A percentile compares a stretch with the other conserved stretches of the same genome.
phyloP scores from a whole-genome alignment of 495 filamentous ascomycete genomes.

The Hypoxylon cercidicola region DNA sequence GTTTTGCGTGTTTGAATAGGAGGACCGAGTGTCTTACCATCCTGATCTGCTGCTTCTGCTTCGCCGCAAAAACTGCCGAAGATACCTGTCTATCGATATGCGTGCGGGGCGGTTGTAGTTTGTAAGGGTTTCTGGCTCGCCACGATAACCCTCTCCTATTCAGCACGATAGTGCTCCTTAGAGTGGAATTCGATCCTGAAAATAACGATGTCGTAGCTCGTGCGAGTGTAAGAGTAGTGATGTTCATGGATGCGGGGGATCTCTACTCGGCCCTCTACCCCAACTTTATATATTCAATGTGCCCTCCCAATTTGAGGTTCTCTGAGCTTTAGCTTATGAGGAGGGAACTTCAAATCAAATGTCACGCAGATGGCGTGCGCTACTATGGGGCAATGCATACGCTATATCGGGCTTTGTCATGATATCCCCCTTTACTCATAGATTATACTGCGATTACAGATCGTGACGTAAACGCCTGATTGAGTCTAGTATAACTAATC shows the following conservation, averaged over 20 bases:
- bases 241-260: conserved; percentile 34
- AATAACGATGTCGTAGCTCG: conserved; percentile 6
- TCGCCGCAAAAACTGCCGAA: neutral
- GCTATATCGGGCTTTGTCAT: conserved; percentile 32
- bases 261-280: conserved; percentile 1
- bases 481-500: conserved; percentile 15
- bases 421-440: conserved; percentile 14
- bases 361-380: conserved; percentile 25
- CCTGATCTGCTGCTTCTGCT: conserved; percentile 19
- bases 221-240: conserved; percentile 7
- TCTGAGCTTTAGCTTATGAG: neutral
- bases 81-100: conserved; percentile 2
- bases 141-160: conserved; percentile 3
- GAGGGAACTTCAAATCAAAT: conserved; percentile 14
- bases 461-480: conserved; percentile 37
- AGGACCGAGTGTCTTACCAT: conserved; percentile 24
- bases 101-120: neutral
- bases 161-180: neutral
- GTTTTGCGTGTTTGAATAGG: too few relatives aligned
- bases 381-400: neutral
- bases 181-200: neutral
- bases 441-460: conserved; percentile 37
- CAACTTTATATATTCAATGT: neutral
- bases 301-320: neutral
- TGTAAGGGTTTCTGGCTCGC: neutral